Conservation (phyloP, 2,329 filamentous ascomycete genomes). For the Chrysosporium queenslandicum region DNA sequence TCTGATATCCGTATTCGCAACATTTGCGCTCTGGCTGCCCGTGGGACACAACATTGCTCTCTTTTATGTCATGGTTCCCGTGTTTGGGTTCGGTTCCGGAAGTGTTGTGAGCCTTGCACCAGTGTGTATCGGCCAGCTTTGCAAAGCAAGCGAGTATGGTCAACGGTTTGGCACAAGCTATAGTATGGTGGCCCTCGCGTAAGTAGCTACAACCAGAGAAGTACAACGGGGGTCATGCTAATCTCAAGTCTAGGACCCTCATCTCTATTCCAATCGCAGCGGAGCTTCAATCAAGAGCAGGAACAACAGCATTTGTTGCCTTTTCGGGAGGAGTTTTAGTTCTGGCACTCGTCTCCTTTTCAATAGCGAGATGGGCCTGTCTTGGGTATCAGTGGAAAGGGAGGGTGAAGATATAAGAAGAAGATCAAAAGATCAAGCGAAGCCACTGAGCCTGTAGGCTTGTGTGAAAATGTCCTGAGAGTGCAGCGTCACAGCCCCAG, state of each 20-base stretch:
- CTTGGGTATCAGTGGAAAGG: background rate
- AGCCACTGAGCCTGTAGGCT: no score
- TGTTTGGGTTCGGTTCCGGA: slow-evolving; percentile 21
- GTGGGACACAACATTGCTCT: slow-evolving; percentile 20
- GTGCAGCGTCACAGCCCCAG: no score
- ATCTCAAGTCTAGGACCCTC: background rate
- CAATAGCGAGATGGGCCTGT: background rate
- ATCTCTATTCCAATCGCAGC: background rate
- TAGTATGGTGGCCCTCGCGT: slow-evolving; percentile 16
- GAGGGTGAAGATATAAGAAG: background rate
- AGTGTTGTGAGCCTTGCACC: slow-evolving; percentile 25
- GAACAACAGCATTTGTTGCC: slow-evolving; percentile 1
- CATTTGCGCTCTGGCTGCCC: slow-evolving; percentile 48
- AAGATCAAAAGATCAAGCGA: background rate
- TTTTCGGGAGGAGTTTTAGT: background rate
- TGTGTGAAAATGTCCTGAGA: background rate
- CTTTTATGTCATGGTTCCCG: slow-evolving; percentile 1
- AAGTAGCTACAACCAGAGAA: background rate
- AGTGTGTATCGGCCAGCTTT: slow-evolving; percentile 27
- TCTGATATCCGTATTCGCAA: slow-evolving; percentile 36
- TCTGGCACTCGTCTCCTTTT: background rate
- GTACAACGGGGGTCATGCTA: background rate
- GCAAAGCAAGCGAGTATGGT: slow-evolving; percentile 23
- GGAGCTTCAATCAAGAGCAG: slow-evolving; percentile 1
- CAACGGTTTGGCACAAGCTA: slow-evolving; percentile 22